Evolutionary conservation across 2,329 filamentous ascomycete species (phyloP).

Genomic region (Fusarium concolor): DNA sequence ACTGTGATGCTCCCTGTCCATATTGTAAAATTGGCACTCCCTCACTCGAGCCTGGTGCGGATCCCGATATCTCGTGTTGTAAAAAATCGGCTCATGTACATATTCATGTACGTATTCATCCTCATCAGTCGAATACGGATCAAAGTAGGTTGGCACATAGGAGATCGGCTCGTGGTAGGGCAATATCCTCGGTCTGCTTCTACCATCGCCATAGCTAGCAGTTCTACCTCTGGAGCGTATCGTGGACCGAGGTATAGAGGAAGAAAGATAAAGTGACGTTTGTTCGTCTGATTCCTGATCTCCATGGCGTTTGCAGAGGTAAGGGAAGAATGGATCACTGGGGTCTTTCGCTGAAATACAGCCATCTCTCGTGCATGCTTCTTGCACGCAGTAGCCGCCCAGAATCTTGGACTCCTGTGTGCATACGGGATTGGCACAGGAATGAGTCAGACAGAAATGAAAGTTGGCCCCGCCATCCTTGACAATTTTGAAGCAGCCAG

Average conservation of each 20-base stretch:
- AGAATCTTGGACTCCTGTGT: neutral
- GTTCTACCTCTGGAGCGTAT: neutral
- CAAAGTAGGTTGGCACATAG: neutral
- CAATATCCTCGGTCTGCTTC: neutral
- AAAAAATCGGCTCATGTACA: neutral
- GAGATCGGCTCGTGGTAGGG: accelerated
- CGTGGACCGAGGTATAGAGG: neutral
- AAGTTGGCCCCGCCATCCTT: neutral
- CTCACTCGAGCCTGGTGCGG: neutral
- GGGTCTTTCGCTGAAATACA: neutral
- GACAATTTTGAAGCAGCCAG: neutral
- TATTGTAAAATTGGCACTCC: neutral
- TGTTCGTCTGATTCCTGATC: neutral
- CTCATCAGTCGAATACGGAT: neutral
- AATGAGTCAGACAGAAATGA: constrained; percentile 18
- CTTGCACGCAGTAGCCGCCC: constrained; percentile 9
- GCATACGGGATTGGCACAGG: constrained; percentile 23
- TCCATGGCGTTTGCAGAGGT: constrained; percentile 10
- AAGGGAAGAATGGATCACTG: neutral
- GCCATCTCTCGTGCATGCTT: constrained; percentile 4
- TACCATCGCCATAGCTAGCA: neutral
- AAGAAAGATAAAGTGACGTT: accelerated
- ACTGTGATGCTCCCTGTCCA: neutral
- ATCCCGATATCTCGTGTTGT: neutral
- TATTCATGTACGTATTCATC: neutral